Evolutionary conservation across 306 rosid genomes (phyloP).

Genomic region (Gillenia trifoliata): DNA sequence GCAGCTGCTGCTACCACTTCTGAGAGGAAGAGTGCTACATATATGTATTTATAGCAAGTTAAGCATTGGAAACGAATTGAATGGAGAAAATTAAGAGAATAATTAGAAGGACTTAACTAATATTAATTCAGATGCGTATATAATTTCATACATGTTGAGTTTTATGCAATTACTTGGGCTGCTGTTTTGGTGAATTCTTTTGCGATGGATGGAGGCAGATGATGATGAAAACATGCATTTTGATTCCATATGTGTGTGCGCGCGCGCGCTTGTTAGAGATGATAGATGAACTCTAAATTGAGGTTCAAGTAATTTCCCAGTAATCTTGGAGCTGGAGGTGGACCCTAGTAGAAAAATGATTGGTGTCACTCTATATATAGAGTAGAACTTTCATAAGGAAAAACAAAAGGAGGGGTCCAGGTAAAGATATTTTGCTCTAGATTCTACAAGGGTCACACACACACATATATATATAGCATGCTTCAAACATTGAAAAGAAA

Average conservation of each 20-base stretch:
- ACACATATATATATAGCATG: too few species aligned
- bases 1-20: slow-evolving; percentile 8
- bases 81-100: not conserved
- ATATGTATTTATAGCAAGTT: not conserved
- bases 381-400: too few species aligned
- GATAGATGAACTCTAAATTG: not conserved
- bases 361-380: not conserved
- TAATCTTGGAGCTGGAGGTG: slow-evolving; percentile 43
- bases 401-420: not conserved
- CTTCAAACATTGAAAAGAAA: too few species aligned
- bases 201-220: slow-evolving; percentile 14
- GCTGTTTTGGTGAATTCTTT: slow-evolving; percentile 14
- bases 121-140: not conserved
- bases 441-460: too few species aligned
- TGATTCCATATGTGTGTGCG: slow-evolving; percentile 33
- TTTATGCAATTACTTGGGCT: slow-evolving; percentile 25
- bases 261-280: not conserved
- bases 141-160: slow-evolving; percentile 39
- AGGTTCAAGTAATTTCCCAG: slow-evolving; percentile 17
- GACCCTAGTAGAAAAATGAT: slow-evolving; percentile 7
- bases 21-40: not conserved
- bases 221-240: slow-evolving; percentile 1
- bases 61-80: not conserved
- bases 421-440: not conserved
- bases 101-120: too few species aligned